Evolutionary conservation across 83 land plant genomes (phyloP).

Genomic region (Larix sibirica): DNA sequence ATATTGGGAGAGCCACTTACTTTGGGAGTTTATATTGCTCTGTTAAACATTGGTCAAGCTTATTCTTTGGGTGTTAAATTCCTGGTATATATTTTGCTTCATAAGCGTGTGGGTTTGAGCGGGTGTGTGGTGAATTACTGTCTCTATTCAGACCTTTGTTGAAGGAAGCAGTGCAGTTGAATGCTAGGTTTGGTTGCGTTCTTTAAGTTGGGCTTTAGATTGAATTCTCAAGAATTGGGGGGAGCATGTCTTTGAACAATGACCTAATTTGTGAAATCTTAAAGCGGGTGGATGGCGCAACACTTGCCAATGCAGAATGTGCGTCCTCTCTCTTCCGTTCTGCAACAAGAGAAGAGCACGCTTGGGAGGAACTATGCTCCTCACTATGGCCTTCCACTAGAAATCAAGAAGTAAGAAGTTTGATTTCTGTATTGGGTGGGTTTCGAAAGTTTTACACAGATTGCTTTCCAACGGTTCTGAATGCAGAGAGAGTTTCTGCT

Average conservation of each 20-base stretch:
- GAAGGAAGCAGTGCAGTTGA: too few species aligned
- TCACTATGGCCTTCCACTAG: constrained; percentile 43
- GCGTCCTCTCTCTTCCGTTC: constrained; percentile 24
- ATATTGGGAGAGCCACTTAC: too few species aligned
- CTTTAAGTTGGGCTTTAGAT: too few species aligned
- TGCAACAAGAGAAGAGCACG: constrained; percentile 19
- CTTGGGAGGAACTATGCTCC: constrained; percentile 42
- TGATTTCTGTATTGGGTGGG: constrained; percentile 35
- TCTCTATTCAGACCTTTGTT: too few species aligned
- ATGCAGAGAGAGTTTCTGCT: not conserved
- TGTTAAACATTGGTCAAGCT: too few species aligned
- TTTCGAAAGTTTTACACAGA: constrained; percentile 29
- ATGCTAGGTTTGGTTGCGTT: too few species aligned
- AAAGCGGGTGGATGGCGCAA: constrained; percentile 39
- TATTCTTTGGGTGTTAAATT: too few species aligned
- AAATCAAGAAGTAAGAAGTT: constrained; percentile 19
- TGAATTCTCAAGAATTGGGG: not conserved
- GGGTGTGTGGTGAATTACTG: too few species aligned
- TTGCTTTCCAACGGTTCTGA: constrained; percentile 33
- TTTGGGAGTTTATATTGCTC: too few species aligned
- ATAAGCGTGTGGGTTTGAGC: too few species aligned
- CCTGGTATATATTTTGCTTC: too few species aligned
- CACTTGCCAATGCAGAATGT: constrained; percentile 41
- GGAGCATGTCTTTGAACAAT: constrained; percentile 20
- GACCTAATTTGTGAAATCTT: constrained; percentile 39